Evolutionary conservation across 2,329 filamentous ascomycete genomes (phyloP), one percentile per base, ranked within the genome.

Genomic region (Endocalyx cinctus): DNA sequence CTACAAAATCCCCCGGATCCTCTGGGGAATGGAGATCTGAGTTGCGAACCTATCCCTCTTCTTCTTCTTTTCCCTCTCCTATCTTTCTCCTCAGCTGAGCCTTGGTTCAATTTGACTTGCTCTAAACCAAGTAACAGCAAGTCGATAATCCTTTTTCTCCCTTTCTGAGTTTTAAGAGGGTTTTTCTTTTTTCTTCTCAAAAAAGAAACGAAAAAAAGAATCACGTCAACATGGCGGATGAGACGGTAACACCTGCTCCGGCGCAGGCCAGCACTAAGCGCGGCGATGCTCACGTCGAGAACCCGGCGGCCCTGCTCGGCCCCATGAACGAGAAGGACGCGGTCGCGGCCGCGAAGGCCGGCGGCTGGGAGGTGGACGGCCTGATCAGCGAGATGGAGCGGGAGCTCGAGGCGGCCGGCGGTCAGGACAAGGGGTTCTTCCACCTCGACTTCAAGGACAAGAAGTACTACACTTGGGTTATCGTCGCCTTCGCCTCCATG

Each of bases 401-500:
- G 8, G 55, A 67, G 47, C 55, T 68, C 13, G 57, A 54, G 10
- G 51, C 46, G 10, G 36, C 33, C 3, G 51, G 51, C 17, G 51
- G 51, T 6, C 31, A 51, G 25, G 20, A 56, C 16, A 59, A 50
- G 17, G 57, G 63, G 25, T 62, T 67, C 41, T 76, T 78, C 49
- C 64, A 80, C 25, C 42, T 82, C 27, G 59, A 72, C 22, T 78
- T 84, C 59, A 67, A 66, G 31, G 70, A 83, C 52, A 77, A 79
- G 0, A 73, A 66, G 33, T 59, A 77, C 49, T 87, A 84, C 54
- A 86, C 81, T 17, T 82, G 72, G 64, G 59, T 82, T 12, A 67
- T 84, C 11, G 79, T 84, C 27, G 76, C 70, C 1, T 86, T 86
- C 46, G 82, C 82, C n/a, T 82, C 77, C 12, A 83, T 86, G 78